Evolutionary conservation across 768 basidiomycete genomes (phyloP).

Genomic region (Hypsizygus marmoreus): DNA sequence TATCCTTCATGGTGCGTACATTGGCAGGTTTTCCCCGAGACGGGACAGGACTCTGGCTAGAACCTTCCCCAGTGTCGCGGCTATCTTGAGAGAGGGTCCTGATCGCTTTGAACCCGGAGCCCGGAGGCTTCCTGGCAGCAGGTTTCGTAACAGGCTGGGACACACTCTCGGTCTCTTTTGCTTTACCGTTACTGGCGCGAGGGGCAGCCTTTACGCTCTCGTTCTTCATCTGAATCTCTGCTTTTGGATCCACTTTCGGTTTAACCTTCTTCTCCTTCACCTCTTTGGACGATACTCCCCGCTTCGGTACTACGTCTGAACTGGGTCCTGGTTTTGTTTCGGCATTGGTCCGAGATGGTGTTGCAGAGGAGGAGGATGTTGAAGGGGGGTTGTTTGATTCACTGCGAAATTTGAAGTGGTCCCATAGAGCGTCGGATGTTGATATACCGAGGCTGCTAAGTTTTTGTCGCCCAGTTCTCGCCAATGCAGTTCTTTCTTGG

Average conservation of each 20-base stretch:
- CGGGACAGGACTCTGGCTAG: conserved; percentile 5
- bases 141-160: conserved; percentile 18
- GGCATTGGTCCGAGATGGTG: conserved; percentile 12
- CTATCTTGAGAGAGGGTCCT: conserved; percentile 28
- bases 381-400: conserved; percentile 11
- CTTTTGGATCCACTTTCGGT: conserved; percentile 41
- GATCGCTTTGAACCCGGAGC: conserved; percentile 49
- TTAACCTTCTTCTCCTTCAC: conserved; percentile 48
- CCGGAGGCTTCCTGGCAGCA: conserved; percentile 39
- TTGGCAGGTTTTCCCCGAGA: conserved; percentile 15
- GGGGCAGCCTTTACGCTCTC: conserved; percentile 38
- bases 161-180: conserved; percentile 1
- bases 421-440: conserved; percentile 65
- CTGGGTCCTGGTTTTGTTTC: conserved; percentile 12
- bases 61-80: background rate
- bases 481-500: conserved; percentile 48
- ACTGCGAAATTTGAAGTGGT: conserved; percentile 41
- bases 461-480: conserved; percentile 50
- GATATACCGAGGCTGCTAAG: conserved; percentile 56
- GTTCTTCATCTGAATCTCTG: conserved; percentile 49
- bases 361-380: conserved; percentile 16
- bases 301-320: conserved; percentile 39
- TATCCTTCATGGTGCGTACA: conserved; percentile 16
- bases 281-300: conserved; percentile 47
- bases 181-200: conserved; percentile 13